A percentile compares a stretch with the other conserved stretches of the same genome.
These are phyloP conservation scores for Ceratocystis diversiconidia DNA, from an alignment of 2,329 filamentous ascomycete species.

Conservation along the genomic window DNA sequence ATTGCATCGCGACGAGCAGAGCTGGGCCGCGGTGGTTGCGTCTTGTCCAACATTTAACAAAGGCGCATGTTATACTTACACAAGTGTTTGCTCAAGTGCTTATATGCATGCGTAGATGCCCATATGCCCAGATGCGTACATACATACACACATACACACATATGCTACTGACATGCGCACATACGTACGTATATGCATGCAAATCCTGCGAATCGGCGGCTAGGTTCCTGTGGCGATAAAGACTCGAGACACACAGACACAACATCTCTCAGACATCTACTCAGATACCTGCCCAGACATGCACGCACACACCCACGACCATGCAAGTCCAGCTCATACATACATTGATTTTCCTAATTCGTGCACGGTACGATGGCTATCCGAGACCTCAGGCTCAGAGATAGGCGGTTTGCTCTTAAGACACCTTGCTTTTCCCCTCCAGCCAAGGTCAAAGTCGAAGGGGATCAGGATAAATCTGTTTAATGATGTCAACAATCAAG, in stretches of 20 bases:
- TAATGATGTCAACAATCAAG: conserved; percentile 1
- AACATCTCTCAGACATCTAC: too few relatives aligned
- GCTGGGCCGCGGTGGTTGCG: not conserved
- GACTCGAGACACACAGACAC: not conserved
- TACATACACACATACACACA: not conserved
- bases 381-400: not conserved
- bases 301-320: not conserved
- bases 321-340: conserved; percentile 2
- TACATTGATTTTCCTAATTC: too few relatives aligned
- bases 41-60: not conserved
- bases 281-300: too few relatives aligned
- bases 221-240: not conserved
- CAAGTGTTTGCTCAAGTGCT: too few relatives aligned
- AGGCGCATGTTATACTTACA: not conserved
- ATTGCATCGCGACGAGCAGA: not conserved
- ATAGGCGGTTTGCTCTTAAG: not conserved
- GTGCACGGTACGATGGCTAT: not conserved
- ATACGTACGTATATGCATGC: not conserved
- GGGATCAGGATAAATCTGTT: not conserved
- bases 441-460: not conserved
- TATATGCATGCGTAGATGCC: not conserved
- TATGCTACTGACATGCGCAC: not conserved
- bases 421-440: not conserved
- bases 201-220: not conserved
- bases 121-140: not conserved